Evolutionary conservation across 1,284 basidiomycete species (phyloP).

Genomic region (Cryptococcus neoformans): DNA sequence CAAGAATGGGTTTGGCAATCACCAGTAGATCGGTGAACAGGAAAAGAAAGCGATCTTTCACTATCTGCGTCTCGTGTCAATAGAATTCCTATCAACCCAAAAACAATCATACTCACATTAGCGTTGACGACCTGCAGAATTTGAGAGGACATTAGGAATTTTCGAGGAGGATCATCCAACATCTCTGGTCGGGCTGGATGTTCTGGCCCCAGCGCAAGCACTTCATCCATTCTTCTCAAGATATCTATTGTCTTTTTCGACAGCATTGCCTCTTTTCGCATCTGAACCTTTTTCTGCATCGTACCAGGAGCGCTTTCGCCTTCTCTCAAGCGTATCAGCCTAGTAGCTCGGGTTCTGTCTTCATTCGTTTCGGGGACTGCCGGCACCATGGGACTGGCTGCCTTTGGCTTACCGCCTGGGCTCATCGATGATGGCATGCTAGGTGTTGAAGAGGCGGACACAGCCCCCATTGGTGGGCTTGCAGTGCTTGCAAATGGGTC

Average conservation of each 20-base stretch:
- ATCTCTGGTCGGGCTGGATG: constrained; percentile 61
- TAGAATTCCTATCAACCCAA: background rate
- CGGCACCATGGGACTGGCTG: constrained; percentile 27
- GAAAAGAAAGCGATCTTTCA: constrained; percentile 95
- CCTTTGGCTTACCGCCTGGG: constrained; percentile 7
- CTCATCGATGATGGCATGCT: background rate
- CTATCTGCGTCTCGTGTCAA: constrained; percentile 54
- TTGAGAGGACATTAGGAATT: constrained; percentile 75
- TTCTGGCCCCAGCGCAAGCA: constrained; percentile 57
- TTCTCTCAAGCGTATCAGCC: constrained; percentile 3
- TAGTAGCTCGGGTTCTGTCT: constrained; percentile 26
- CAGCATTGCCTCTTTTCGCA: constrained; percentile 3
- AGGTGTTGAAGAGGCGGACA: constrained; percentile 5
- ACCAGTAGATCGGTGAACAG: constrained; percentile 92
- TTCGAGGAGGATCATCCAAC: constrained; percentile 80
- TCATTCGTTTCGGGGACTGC: constrained; percentile 30
- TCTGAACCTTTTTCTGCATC: constrained; percentile 1
- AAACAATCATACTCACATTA: constrained; percentile 51
- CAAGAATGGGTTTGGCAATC: constrained; percentile 59
- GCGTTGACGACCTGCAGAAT: constrained; percentile 91
- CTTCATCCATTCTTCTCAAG: constrained; percentile 51
- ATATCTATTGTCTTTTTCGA: constrained; percentile 29
- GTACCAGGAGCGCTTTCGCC: background rate
- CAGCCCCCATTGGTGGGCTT: constrained; percentile 4
- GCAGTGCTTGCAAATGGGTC: constrained; percentile 37